phyloP scores from a whole-genome alignment of 192 early-diverging fungal species.

The Paraglomus brasilianum region DNA sequence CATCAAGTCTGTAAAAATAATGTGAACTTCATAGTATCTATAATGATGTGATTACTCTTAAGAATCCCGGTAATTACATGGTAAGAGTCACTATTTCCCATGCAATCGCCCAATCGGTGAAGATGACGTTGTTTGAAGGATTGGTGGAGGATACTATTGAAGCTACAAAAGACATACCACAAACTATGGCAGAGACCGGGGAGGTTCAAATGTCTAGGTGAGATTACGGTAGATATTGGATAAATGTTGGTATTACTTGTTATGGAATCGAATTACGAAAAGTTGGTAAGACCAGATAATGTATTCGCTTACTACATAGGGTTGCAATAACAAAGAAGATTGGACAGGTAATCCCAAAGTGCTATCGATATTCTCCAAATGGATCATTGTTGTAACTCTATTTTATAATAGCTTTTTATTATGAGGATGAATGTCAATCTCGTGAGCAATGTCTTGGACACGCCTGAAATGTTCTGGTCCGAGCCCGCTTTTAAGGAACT shows the following conservation, averaged over 20 bases:
- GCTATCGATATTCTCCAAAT: not conserved
- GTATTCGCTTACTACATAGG: constrained; percentile 43
- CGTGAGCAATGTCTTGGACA: constrained; percentile 86
- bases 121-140: constrained; percentile 89
- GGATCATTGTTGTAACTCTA: not conserved
- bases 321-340: constrained; percentile 94
- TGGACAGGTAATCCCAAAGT: constrained; percentile 58
- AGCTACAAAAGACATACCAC: constrained; percentile 84
- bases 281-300: not conserved
- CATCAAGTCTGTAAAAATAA: constrained; percentile 5
- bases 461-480: constrained; percentile 92
- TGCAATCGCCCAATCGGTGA: constrained; percentile 92
- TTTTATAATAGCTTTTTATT: constrained; percentile 61
- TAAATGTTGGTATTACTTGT: not conserved
- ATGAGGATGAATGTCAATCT: constrained; percentile 90
- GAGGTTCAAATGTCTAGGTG: constrained; percentile 85
- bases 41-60: constrained; percentile 86
- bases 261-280: not conserved
- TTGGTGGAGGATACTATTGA: constrained; percentile 92
- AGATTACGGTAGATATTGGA: not conserved
- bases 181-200: constrained; percentile 90
- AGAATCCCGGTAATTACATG: constrained; percentile 76
- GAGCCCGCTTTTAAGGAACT: constrained; percentile 79
- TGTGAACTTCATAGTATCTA: constrained; percentile 61
- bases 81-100: constrained; percentile 94